These are phyloP conservation scores for Panicum miliaceum DNA, from an alignment of 176 grass and related monocot species.

Conservation along the genomic window DNA sequence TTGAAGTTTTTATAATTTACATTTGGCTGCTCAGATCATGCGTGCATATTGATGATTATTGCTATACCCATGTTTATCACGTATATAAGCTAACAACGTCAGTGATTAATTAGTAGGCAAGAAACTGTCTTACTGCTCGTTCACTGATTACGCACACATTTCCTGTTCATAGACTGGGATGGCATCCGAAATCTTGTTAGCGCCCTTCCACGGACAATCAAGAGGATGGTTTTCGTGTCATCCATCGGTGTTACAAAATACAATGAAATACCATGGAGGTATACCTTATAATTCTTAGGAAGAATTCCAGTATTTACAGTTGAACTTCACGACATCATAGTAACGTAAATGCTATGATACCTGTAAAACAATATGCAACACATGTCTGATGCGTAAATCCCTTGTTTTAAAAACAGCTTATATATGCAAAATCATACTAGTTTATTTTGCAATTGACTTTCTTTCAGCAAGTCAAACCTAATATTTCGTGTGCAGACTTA, in stretches of 20 bases:
- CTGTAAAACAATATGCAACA: too few species aligned
- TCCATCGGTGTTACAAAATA: slow-evolving; percentile 95
- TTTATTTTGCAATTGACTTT: slow-evolving; percentile 2
- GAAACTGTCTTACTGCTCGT: slow-evolving; percentile 12
- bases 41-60: neutral
- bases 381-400: too few species aligned
- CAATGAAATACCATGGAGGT: slow-evolving; percentile 95
- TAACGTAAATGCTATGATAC: too few species aligned
- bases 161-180: slow-evolving; percentile 73
- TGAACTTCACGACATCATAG: slow-evolving; percentile 7
- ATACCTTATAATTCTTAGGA: slow-evolving; percentile 37
- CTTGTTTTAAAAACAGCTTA: neutral
- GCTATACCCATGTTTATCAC: neutral
- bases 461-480: neutral
- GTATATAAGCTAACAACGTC: neutral
- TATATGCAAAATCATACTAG: neutral
- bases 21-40: slow-evolving; percentile 15
- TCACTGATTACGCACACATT: slow-evolving; percentile 22
- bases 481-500: neutral
- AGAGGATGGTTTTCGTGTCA: slow-evolving; percentile 80
- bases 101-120: neutral
- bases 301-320: neutral
- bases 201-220: slow-evolving; percentile 59
- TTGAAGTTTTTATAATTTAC: neutral
- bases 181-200: slow-evolving; percentile 84